Base-by-base conservation (phyloP, 768 basidiomycete species). In the Leccinum rimulosum region DNA sequence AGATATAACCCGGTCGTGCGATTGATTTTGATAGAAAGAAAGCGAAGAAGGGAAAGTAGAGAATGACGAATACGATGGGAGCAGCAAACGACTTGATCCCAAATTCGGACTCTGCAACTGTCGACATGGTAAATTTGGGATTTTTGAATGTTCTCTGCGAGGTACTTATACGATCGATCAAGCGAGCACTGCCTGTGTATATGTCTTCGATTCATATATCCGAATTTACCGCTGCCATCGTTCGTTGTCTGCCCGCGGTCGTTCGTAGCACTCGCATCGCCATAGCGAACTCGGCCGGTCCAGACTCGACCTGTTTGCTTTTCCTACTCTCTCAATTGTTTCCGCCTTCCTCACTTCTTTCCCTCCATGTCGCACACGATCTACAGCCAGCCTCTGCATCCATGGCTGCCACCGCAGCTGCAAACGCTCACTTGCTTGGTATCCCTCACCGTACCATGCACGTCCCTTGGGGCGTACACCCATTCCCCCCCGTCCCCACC, bases 251-350 rank as follows among this genome's bases (percentile, higher is more conserved):
- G 4, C 68, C 68, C 2, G 36, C 27, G 27, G 11, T 17, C 28
- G 17, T 60, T 0, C 5, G 2, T 27, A 27, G 4, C 0, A 38
- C 38, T 3, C 31, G 19, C 52, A 40, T 53, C 55, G 92, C 82
- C 36, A 81, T 93, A 48, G 91, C 87, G 22, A 86, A 85, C 70
- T 93, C 92, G 11, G 92, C 88, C 7, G 92, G 92, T 2, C 83
- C 91, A 10, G 92, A 94, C 70, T 94, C 92, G 3, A 84, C 87
- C 0, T 90, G 88, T 69, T 77, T 94, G 6, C 76, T 93, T 15
- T 91, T 84, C 65, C 81, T 93, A 14, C 74, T 93, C 38, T 67
- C 83, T 40, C 75, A 76, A 27, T 70, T 81, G 28, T 63, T 57
- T 36, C 60, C n/a, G 38, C 62, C 47, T 71, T 74, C 85, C 5